Evolutionary conservation across 176 grass and related monocot species (phyloP).

Genomic region (Urochloa ruziziensis): DNA sequence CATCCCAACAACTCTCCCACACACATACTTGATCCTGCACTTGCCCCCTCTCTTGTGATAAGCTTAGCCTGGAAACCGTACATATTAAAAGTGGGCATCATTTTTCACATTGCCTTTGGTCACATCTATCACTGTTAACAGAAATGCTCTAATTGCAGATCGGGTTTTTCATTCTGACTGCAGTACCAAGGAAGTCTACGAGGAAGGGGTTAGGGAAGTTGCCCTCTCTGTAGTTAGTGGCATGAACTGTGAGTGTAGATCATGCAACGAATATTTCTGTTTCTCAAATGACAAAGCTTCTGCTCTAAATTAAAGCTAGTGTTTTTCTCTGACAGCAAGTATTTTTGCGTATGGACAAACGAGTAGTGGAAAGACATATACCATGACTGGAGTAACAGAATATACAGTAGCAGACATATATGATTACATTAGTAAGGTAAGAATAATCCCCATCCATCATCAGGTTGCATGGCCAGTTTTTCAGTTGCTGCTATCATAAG

Average conservation of each 20-base stretch:
- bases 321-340: constrained; percentile 61
- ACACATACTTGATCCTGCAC: not conserved
- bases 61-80: constrained; percentile 32
- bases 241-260: constrained; percentile 82
- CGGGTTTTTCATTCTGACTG: constrained; percentile 84
- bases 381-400: constrained; percentile 95
- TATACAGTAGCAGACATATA: constrained; percentile 94
- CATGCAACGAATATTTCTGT: not conserved
- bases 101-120: not conserved
- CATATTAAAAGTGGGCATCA: not conserved
- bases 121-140: not conserved
- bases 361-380: constrained; percentile 96
- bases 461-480: not conserved
- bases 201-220: constrained; percentile 87
- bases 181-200: constrained; percentile 79
- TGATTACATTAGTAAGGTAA: constrained; percentile 88
- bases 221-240: constrained; percentile 91
- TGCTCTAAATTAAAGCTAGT: constrained; percentile 24
- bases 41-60: constrained; percentile 29
- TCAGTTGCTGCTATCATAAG: constrained; percentile 8
- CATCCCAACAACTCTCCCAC: not conserved
- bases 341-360: constrained; percentile 99
- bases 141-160: constrained; percentile 45
- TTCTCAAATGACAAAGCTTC: not conserved
- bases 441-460: not conserved